These are phyloP conservation scores for Nemania abortiva DNA, from an alignment of 2,329 filamentous ascomycete species.

Conservation along the genomic window DNA sequence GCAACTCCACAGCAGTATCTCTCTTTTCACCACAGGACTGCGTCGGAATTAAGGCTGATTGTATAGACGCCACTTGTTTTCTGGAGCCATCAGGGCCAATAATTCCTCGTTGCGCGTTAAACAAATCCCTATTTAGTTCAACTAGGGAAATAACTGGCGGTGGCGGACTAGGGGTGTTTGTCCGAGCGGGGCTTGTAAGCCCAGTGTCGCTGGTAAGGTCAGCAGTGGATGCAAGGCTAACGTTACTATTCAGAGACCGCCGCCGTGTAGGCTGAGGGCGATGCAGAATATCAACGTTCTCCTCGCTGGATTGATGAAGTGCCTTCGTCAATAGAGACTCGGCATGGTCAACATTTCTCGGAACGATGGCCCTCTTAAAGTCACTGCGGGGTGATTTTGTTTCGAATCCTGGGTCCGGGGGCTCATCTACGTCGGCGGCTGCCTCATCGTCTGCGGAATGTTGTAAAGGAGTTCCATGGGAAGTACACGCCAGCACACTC, in stretches of 20 bases:
- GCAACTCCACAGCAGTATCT: constrained; percentile 70
- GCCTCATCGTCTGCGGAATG: constrained; percentile 69
- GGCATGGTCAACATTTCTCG: constrained; percentile 67
- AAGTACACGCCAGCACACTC: constrained; percentile 60
- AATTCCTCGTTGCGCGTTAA: constrained; percentile 48
- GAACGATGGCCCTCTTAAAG: constrained; percentile 63
- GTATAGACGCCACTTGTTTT: constrained; percentile 41
- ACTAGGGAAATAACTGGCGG: constrained; percentile 68
- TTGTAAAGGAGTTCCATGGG: constrained; percentile 59
- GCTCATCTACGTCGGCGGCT: constrained; percentile 85
- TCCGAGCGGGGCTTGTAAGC: constrained; percentile 87
- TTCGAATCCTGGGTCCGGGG: constrained; percentile 72
- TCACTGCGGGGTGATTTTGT: constrained; percentile 49
- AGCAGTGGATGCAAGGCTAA: constrained; percentile 84
- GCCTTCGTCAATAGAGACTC: constrained; percentile 90
- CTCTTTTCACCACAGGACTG: constrained; percentile 52
- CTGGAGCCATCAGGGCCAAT: constrained; percentile 46
- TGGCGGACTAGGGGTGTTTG: constrained; percentile 90
- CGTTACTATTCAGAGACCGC: constrained; percentile 81
- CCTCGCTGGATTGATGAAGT: constrained; percentile 74
- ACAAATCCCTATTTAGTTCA: constrained; percentile 52
- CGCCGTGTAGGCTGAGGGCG: constrained; percentile 58
- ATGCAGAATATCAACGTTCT: constrained; percentile 55
- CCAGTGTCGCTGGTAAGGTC: constrained; percentile 96
- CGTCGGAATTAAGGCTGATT: constrained; percentile 32